phyloP scores from a whole-genome alignment of 305 asterid genomes.

The Lippia alba region DNA sequence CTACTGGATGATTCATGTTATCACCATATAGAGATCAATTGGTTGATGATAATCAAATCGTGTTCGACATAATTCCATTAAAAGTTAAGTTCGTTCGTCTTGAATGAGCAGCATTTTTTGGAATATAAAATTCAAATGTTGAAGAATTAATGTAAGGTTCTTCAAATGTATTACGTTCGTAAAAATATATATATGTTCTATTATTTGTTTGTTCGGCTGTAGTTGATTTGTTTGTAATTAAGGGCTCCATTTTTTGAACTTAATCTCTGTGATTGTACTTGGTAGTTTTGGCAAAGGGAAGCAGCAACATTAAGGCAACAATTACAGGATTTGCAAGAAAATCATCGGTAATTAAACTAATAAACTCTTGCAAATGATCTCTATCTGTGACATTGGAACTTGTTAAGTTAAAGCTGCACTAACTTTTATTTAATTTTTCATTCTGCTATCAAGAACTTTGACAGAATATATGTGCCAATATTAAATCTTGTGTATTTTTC shows the following conservation, averaged over 20 bases:
- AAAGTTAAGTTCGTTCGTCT: conserved; percentile 41
- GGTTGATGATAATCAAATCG: not conserved
- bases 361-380: not conserved
- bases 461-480: too few relatives aligned
- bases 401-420: too few relatives aligned
- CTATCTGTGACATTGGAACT: too few relatives aligned
- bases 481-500: conserved; percentile 5
- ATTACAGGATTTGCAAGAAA: conserved; percentile 67
- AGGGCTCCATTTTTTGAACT: conserved; percentile 3
- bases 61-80: conserved; percentile 38
- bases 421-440: too few relatives aligned
- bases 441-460: too few relatives aligned
- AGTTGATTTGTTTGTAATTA: not conserved
- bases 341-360: conserved; percentile 49
- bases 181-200: too few relatives aligned
- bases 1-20: not conserved
- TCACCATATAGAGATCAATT: too few relatives aligned
- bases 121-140: conserved; percentile 2
- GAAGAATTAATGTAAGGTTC: not conserved
- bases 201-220: not conserved
- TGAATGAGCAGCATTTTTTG: conserved; percentile 27
- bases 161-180: too few relatives aligned
- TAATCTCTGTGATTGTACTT: conserved; percentile 29
- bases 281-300: conserved; percentile 88
- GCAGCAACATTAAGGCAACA: conserved; percentile 76